A percentile compares a stretch with the other conserved stretches of the same genome.
These are phyloP conservation scores for Sarocladium oryzae DNA, from an alignment of 2,329 filamentous ascomycete genomes.

Conservation along the genomic window DNA sequence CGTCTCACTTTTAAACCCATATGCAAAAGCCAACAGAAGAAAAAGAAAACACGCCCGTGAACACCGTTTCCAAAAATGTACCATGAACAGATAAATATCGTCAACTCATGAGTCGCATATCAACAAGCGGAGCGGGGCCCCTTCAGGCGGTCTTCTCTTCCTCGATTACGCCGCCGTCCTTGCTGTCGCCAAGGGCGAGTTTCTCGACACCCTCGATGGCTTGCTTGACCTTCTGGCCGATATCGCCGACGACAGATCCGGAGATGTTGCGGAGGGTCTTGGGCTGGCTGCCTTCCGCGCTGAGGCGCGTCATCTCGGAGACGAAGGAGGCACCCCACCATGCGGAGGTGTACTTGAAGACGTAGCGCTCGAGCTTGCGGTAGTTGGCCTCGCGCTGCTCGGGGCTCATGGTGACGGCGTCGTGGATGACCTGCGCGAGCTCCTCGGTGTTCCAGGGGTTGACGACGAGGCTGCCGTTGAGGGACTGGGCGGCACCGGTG, in stretches of 20 bases:
- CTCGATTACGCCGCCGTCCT: neutral
- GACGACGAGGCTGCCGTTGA: conserved; percentile 89
- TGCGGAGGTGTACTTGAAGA: conserved; percentile 94
- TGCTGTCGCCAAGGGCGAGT: neutral
- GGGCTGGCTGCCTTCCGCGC: conserved; percentile 28
- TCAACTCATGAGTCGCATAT: neutral
- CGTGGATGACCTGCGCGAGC: conserved; percentile 84
- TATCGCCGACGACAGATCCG: conserved; percentile 27
- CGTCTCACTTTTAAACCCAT: no score
- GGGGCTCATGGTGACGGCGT: conserved; percentile 92
- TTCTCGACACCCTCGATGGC: conserved; percentile 16
- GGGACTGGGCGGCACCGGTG: conserved; percentile 86
- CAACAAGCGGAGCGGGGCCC: neutral
- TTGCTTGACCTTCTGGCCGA: conserved; percentile 22
- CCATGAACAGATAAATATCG: neutral
- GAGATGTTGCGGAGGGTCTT: conserved; percentile 36
- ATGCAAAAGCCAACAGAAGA: no score
- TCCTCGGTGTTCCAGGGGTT: conserved; percentile 99
- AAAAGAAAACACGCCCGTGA: neutral
- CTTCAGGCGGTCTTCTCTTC: neutral
- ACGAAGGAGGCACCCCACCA: conserved; percentile 97
- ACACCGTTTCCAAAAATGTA: neutral
- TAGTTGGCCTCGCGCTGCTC: conserved; percentile 84
- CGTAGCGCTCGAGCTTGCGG: conserved; percentile 86
- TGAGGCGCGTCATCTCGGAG: conserved; percentile 62